Base-by-base conservation (phyloP, 1,284 basidiomycete species). In the Singerocomus inundabilis region DNA sequence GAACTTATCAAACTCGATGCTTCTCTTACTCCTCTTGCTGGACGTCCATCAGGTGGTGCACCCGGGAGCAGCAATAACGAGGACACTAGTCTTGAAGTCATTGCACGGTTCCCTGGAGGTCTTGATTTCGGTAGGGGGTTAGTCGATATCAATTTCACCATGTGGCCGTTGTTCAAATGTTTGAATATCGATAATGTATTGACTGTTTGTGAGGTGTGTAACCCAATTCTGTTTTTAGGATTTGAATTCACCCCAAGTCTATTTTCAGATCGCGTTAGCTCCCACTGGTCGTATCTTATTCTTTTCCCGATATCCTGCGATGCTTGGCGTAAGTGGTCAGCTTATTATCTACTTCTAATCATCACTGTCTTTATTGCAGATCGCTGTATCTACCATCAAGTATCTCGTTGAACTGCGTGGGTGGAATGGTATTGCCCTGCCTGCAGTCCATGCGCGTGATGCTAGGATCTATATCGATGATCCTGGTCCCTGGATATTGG, bases 91-190 rank as follows among this genome's bases (percentile, higher is more conserved):
- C 72, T 92, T 32, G 88, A 92, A 66, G 89, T 92, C 52, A 85
- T 92, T 39, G 87, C 90, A 24, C 82, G 88, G 45, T 91, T 92
- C 72, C 88, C 88, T 26, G 88, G 88, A 31, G 89, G 89, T 15
- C 76, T 92, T 39, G 88, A 92, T 67, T 92, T 92, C 62, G 88
- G 89, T 18, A 79, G 84, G 45, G 89, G 88, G 6, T 72, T 92
- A 45, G 88, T 92, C 26, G 88, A 92, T 58, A 88, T 90, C 61
- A 92, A 92, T 68, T 95, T 96, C 66, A 93, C 93, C 42, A 92
- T 97, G 83, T 98, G 94, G 93, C 95, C 95, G 0, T 67, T 98
- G 47, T 98, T 98, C 80, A 92, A 96, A 67, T 90, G 89, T 56
- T 72, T 98, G 51, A 94, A 94, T 60, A 81, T 98, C 51, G 95